Base-by-base conservation (phyloP, 306 rosid genomes). In the Lathyrus oleraceus region DNA sequence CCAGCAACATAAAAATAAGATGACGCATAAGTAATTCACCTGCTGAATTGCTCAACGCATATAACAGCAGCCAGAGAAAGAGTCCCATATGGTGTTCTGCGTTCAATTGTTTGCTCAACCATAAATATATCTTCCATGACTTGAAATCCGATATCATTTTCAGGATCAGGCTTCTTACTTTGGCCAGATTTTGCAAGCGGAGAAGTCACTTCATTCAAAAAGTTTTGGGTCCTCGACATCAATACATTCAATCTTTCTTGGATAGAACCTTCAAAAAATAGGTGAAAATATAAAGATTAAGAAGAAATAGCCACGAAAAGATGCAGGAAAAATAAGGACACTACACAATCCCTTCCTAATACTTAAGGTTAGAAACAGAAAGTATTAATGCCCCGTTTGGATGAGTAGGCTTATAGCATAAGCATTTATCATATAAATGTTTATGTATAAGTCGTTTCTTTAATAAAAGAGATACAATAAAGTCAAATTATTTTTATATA, bases 41-140 rank as follows among this genome's bases (percentile, higher is more conserved):
- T 90, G 98, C 98, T 88, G 83, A 94, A 90, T 85, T 94, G 98
- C 82, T 94, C 98, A 49, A 90, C 84, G 36, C 95, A 94, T 64
- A 83, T 82, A 60, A 90, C 76, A 71, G 97, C 96, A 66, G 95
- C 90, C 21, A 85, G 73, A 76, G 98, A 94, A 75, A 94, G 98
- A 69, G 11, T 72, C 71, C 98, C 97, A 70, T 79, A 57, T 10
- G 90, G 87, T 39, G 84, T 87, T 79, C 71, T 84, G 86, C 85
- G 89, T 45, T 84, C 77, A 68, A 94, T 70, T 4, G 97, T 94
- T 73, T 78, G 85, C 61, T 94, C 96, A 44, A 81, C 81, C 92
- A 80, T 84, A 54, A 94, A 80, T 70, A 88, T 80, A 40, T 88
- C 92, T 57, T 88, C 97, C 85, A 85, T 78, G 19, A 83, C 85